phyloP scores from a whole-genome alignment of 441 rosid species.

The Populus trichocarpa region DNA sequence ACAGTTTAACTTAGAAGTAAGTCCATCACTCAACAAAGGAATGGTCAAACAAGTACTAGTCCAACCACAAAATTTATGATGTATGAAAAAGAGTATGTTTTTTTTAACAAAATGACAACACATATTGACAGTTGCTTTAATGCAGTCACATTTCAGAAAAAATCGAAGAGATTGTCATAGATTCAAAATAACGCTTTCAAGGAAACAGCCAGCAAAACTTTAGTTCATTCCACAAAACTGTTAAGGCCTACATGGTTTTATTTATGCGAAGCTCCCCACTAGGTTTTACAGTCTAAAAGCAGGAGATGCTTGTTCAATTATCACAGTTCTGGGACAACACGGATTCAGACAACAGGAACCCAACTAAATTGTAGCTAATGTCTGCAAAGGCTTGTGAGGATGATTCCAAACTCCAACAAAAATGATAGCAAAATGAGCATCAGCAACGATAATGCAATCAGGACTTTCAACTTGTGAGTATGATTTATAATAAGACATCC shows the following conservation, averaged over 20 bases:
- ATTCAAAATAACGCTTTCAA: neutral
- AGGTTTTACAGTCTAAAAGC: neutral
- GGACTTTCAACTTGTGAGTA: neutral
- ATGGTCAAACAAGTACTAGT: neutral
- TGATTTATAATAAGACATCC: neutral
- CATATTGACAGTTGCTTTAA: neutral
- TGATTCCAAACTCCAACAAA: neutral
- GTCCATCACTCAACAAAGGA: neutral
- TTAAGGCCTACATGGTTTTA: neutral
- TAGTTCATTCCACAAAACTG: neutral
- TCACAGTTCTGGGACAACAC: neutral
- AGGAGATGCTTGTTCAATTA: neutral
- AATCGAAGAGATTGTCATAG: neutral
- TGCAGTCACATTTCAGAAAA: neutral
- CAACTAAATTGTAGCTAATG: neutral
- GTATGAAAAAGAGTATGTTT: neutral
- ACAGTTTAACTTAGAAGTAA: neutral
- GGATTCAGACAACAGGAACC: neutral
- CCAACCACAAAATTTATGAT: neutral
- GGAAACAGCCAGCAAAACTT: neutral
- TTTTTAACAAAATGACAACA: neutral
- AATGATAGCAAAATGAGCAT: neutral
- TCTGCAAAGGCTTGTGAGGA: neutral
- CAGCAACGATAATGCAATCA: neutral
- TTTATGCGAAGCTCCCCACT: neutral